Evolutionary conservation across 208 protist genomes (phyloP).

Genomic region (Phytomonas serpens): DNA sequence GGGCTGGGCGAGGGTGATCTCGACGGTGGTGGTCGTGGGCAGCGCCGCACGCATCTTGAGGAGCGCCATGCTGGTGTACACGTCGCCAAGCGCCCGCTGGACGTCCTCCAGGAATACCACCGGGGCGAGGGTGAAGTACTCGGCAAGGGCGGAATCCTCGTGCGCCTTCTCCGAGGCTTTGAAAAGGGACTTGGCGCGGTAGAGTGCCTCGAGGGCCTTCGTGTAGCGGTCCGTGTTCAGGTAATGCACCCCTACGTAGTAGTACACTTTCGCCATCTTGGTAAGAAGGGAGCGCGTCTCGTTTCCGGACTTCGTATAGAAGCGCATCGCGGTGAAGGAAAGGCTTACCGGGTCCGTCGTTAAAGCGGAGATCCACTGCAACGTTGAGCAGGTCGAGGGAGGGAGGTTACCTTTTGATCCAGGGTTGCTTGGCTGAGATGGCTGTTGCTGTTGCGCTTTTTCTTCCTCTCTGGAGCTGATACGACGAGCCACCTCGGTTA

Average conservation of each 20-base stretch:
- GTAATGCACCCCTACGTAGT: slow-evolving; percentile 56
- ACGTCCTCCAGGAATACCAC: slow-evolving; percentile 34
- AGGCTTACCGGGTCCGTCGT: slow-evolving; percentile 44
- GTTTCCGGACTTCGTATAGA: slow-evolving; percentile 40
- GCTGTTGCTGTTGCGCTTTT: slow-evolving; percentile 12
- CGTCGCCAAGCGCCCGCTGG: slow-evolving; percentile 37
- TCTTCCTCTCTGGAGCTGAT: slow-evolving; percentile 26
- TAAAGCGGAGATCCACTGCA: slow-evolving; percentile 48
- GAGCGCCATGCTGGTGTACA: slow-evolving; percentile 46
- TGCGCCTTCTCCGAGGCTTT: slow-evolving; percentile 28
- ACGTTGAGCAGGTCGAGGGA: slow-evolving; percentile 21
- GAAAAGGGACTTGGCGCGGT: slow-evolving; percentile 53
- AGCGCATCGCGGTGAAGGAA: slow-evolving; percentile 69
- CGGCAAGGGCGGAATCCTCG: slow-evolving; percentile 32
- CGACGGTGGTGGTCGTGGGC: slow-evolving; percentile 6
- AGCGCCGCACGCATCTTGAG: slow-evolving; percentile 25
- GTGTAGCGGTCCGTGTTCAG: slow-evolving; percentile 57
- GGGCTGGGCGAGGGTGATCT: slow-evolving; percentile 24
- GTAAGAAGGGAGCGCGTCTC: slow-evolving; percentile 32
- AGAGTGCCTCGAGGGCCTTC: slow-evolving; percentile 71
- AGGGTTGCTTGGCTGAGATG: background rate
- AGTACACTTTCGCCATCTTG: slow-evolving; percentile 68
- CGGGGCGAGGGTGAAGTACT: slow-evolving; percentile 25
- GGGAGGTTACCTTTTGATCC: background rate
- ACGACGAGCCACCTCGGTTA: slow-evolving; percentile 36